Evolutionary conservation across 2,329 filamentous ascomycete genomes (phyloP), one percentile per base, ranked within the genome.

Genomic region (Aspergillus sp.): DNA sequence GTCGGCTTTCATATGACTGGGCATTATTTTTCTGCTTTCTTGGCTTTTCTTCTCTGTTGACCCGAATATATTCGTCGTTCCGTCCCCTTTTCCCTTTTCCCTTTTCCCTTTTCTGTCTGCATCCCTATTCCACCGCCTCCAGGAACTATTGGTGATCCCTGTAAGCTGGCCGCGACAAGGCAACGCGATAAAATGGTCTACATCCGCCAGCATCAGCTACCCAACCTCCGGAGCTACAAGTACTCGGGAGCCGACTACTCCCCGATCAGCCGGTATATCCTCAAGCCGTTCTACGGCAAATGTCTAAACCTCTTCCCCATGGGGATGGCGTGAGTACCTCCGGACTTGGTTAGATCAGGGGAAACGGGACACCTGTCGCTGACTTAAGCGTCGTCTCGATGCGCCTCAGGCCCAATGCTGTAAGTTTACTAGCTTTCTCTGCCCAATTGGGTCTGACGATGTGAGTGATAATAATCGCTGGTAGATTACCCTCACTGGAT

Each of bases 201-300:
- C 71, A 86, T 98, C 40, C 85, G 91, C 45, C 84, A 94, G 64
- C 79, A 88, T 54, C 80, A 85, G 65, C 80, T 98, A 42, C 78
- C 82, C 24, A 85, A 84, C 58, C 78, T 98, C 50, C 84, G 83
- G 62, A 75, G 88, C 63, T 98, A 98, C 78, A 91, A 93, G 65
- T 98, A 98, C 72, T 85, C 82, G 25, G 76, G 77, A 36, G 83
- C 96, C 51, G 91, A 98, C 64, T 83, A 83, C 60, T 94, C 86
- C 38, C 69, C 95, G 40, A 71, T 86, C 25, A 95, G 88, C 44
- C 84, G 81, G 60, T 96, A 95, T 67, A 75, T 98, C 44, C 69
- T 98, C 52, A 96, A 98, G 71, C 91, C 91, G 5, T 98, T 96
- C 66, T 98, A 96, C 71, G 93, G 79, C 53, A 80, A 93, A 64